These are phyloP conservation scores for Debaryomyces robertsiae DNA, from an alignment of 1,139 yeast species.

Conservation along the genomic window DNA sequence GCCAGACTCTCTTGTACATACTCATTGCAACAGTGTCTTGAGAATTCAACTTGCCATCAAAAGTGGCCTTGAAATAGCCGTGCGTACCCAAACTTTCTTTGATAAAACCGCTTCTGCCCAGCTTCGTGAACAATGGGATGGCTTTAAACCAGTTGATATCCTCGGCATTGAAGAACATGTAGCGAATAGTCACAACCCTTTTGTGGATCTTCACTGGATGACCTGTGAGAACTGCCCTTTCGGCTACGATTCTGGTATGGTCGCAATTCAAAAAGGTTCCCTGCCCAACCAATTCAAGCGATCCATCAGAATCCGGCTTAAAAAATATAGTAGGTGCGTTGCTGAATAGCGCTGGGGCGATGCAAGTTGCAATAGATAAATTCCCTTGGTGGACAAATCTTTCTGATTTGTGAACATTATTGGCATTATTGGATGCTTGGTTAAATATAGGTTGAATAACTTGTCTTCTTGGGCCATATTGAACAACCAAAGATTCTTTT, in stretches of 20 bases:
- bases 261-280: conserved; percentile 91
- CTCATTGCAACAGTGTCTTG: conserved; percentile 97
- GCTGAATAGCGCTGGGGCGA: conserved; percentile 86
- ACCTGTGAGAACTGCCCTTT: conserved; percentile 88
- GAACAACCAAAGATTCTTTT: conserved; percentile 76
- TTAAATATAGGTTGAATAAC: conserved; percentile 84
- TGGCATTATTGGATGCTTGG: conserved; percentile 72
- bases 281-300: conserved; percentile 75
- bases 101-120: conserved; percentile 91
- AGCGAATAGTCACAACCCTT: conserved; percentile 86
- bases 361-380: conserved; percentile 75
- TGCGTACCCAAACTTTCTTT: conserved; percentile 97
- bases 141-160: conserved; percentile 91
- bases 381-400: conserved; percentile 80
- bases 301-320: conserved; percentile 46
- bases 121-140: conserved; percentile 87
- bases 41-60: conserved; percentile 86
- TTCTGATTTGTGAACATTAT: conserved; percentile 86
- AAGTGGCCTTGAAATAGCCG: conserved; percentile 95
- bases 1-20: conserved; percentile 92
- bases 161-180: conserved; percentile 93
- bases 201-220: conserved; percentile 95
- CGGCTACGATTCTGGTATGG: conserved; percentile 80
- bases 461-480: conserved; percentile 91
- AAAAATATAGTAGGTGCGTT: conserved; percentile 80